These are phyloP conservation scores for Hibiscus tridactylites DNA, from an alignment of 345 rosid genomes.

Conservation along the genomic window DNA sequence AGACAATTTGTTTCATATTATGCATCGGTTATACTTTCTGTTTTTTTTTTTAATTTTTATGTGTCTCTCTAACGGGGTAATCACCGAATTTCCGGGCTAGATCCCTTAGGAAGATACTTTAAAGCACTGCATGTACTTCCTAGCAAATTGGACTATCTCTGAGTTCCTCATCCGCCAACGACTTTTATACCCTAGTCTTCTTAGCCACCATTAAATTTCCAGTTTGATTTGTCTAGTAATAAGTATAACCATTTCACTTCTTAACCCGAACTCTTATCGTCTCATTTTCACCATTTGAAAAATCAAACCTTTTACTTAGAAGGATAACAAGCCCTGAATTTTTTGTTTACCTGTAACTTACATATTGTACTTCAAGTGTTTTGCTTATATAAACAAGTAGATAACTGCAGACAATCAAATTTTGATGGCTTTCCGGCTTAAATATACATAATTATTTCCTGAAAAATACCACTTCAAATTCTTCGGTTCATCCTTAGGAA, in stretches of 20 bases:
- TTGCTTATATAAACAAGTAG: neutral
- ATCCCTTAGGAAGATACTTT: too few species aligned
- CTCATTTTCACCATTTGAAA: neutral
- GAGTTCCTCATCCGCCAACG: neutral
- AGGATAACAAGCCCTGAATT: neutral
- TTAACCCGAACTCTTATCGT: neutral
- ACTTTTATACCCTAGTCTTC: neutral
- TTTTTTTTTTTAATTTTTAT: too few species aligned
- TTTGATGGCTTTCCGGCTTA: neutral
- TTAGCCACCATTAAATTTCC: neutral
- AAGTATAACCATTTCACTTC: neutral
- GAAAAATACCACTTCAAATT: neutral
- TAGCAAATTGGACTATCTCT: too few species aligned
- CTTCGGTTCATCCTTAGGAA: neutral
- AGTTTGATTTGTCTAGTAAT: neutral
- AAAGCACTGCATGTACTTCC: too few species aligned
- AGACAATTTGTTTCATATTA: too few species aligned
- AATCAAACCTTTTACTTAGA: conserved; percentile 2
- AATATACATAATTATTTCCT: neutral
- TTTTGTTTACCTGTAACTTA: neutral
- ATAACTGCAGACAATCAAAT: neutral
- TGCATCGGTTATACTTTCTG: too few species aligned
- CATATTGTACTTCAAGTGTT: neutral
- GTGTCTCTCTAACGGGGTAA: too few species aligned
- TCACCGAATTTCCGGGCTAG: too few species aligned